phyloP scores from a whole-genome alignment of 495 filamentous ascomycete genomes.

The Podospora pseudopauciseta region DNA sequence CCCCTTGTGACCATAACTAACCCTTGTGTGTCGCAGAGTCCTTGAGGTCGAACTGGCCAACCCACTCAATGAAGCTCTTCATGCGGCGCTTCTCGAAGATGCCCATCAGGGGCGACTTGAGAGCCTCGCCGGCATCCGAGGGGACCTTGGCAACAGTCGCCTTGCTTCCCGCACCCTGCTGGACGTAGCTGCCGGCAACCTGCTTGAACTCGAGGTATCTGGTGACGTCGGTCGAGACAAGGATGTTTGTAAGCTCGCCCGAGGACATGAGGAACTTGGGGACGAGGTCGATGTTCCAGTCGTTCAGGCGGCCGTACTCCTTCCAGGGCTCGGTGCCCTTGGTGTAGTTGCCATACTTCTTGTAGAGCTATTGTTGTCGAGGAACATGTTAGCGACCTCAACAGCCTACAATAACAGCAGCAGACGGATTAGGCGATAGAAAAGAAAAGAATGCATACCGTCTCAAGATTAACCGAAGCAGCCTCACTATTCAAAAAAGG shows the following conservation, averaged over 20 bases:
- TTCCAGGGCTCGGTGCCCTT: slow-evolving; percentile 92
- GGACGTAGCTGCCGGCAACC: slow-evolving; percentile 95
- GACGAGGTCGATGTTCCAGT: slow-evolving; percentile 99
- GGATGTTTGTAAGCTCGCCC: slow-evolving; percentile 95
- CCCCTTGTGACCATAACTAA: slow-evolving; percentile 38
- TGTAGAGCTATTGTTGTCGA: slow-evolving; percentile 66
- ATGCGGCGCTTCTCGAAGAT: slow-evolving; percentile 96
- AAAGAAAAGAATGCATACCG: slow-evolving; percentile 49
- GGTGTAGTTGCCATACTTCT: slow-evolving; percentile 81
- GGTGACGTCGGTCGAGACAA: slow-evolving; percentile 95
- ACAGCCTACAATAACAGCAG: background rate
- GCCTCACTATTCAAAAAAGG: slow-evolving; percentile 65
- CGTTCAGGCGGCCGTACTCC: slow-evolving; percentile 91
- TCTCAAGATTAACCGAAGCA: slow-evolving; percentile 90
- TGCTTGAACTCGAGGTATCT: slow-evolving; percentile 98
- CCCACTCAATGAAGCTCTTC: slow-evolving; percentile 96
- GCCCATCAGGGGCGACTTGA: slow-evolving; percentile 91
- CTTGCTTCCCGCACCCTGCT: slow-evolving; percentile 74
- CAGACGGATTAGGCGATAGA: background rate
- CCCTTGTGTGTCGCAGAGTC: slow-evolving; percentile 85
- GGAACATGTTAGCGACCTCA: slow-evolving; percentile 10
- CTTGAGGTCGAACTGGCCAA: slow-evolving; percentile 81
- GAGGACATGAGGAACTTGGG: slow-evolving; percentile 98
- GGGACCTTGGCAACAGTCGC: slow-evolving; percentile 95
- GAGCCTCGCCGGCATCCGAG: slow-evolving; percentile 85